A percentile compares a stretch with the other conserved stretches of the same genome.
phyloP scores from a whole-genome alignment of 805 yeast genomes.

The Brettanomyces bruxellensis region DNA sequence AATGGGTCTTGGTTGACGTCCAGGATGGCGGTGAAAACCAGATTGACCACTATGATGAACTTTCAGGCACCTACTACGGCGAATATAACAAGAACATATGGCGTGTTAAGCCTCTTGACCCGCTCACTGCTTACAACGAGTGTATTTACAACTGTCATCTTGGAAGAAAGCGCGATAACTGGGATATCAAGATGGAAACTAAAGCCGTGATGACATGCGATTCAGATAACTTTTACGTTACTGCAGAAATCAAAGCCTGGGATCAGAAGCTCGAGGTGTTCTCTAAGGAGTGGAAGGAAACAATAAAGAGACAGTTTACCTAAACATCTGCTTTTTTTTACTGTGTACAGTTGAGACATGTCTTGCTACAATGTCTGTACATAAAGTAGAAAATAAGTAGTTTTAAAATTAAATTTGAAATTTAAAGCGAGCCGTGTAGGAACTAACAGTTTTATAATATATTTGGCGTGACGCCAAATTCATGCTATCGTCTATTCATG shows the following conservation, averaged over 20 bases:
- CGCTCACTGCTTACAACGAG: slow-evolving; percentile 30
- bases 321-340: not conserved
- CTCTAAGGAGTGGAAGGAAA: slow-evolving; percentile 27
- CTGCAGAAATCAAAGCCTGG: slow-evolving; percentile 26
- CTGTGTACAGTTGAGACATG: too few relatives aligned
- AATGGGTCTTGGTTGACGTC: slow-evolving; percentile 26
- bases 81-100: slow-evolving; percentile 31
- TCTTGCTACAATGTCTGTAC: too few relatives aligned
- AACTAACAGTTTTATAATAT: too few relatives aligned
- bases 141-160: slow-evolving; percentile 32
- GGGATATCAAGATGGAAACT: slow-evolving; percentile 29
- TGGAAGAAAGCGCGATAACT: slow-evolving; percentile 31
- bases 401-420: too few relatives aligned
- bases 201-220: slow-evolving; percentile 25
- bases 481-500: too few relatives aligned
- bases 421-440: too few relatives aligned
- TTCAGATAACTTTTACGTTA: slow-evolving; percentile 23
- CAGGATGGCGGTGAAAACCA: slow-evolving; percentile 28
- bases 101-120: slow-evolving; percentile 28
- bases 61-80: slow-evolving; percentile 32
- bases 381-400: too few relatives aligned
- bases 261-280: slow-evolving; percentile 25
- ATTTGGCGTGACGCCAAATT: too few relatives aligned
- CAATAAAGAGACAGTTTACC: slow-evolving; percentile 10
- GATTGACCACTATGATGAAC: slow-evolving; percentile 23